Base-by-base conservation (phyloP, 225 moss, liverwort and hornwort species). In the Polytrichum commune region DNA sequence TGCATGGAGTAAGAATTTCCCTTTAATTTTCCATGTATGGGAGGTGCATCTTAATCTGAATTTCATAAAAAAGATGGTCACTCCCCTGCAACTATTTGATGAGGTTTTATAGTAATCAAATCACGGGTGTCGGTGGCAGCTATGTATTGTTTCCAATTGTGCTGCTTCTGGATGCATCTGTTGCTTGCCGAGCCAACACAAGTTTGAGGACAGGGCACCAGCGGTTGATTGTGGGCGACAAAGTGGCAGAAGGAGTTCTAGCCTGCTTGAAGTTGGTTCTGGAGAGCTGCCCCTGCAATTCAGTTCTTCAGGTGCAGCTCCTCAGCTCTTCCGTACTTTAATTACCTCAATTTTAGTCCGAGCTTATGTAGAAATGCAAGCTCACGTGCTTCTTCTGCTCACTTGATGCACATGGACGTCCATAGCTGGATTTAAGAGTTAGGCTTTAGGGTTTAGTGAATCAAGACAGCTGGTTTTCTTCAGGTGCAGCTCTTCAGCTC, bases 91-190 rank as follows among this genome's bases (percentile, higher is more conserved):
- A 16, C 46, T 46, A 16, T 46, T 54, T 53, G 24, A 0, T 65
- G 70, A 18, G 23, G 72, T 33, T 32, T 64, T 64, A 74, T 77
- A 57, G 29, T 60, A 53, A 32, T 16, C 19, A 29, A 7, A 6
- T 80, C 32, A 30, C 46, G 74, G 62, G 64, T 64, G 5, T 76
- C 27, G 2, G 27, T 80, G 78, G 9, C 92, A 96, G 93, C 75
- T 97, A 97, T 73, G 73, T 90, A 0, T 79, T 97, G 69, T 92
- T 97, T 62, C 94, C 97, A 2, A 72, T 94, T 55, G 29, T 94
- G 69, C 72, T 92, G 25, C 87, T 97, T 27, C 78, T 97, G 77
- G 97, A 97, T 75, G 86, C 86, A 65, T 88, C 94, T 56, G 87
- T 91, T 65, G 83, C 86, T 7, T 79, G 83, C 60, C 83, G 93